Evolutionary conservation across 495 filamentous ascomycete genomes (phyloP), one percentile per base, ranked within the genome.

Genomic region (Hyaloscypha finlandica): DNA sequence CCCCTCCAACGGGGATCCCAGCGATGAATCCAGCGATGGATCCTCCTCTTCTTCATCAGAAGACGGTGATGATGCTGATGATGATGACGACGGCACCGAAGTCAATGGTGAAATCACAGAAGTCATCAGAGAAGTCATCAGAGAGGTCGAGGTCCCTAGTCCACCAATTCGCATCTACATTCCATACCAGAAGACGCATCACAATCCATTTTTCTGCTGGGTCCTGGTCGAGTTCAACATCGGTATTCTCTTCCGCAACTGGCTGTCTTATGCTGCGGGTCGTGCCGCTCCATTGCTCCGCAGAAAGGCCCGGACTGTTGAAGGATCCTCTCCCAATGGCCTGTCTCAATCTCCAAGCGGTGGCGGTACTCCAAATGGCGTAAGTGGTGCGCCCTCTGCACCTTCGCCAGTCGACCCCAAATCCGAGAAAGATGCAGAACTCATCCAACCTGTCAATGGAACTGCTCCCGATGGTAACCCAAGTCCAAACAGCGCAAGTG

Each of bases 161-260:
- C 35, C 35, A 37, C 35, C 1, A 12, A 37, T 6, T 1, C 20
- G 22, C 53, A 29, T 56, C 53, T 56, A 56, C 16, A 1, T 56
- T 31, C 53, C 53, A 19, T 56, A 29, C 53, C 20, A 29, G 8
- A 56, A 16, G 8, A 6, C 6, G 6, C 8, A 1, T 19, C 60
- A 63, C 29, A 63, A 53, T 31, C 39, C 60, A 8, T 53, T 63
- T 39, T 3, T 0, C 6, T 63, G 62, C 62, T 64, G 62, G 62
- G 8, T 64, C 62, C 51, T 32, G 19, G 33, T 42, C 31, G 51
- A 64, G 3, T 4, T 37, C 52, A 56, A 64, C 31, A 16, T 39
- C 32, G 3, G 1, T 29, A 19, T 39, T 31, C 32, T 64, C 30
- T 37, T 39, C 29, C 31, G 12, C 52, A 16, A 3, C 51, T 32